These are phyloP conservation scores for Bipolaris cookei DNA, from an alignment of 2,329 filamentous ascomycete genomes.

Conservation along the genomic window DNA sequence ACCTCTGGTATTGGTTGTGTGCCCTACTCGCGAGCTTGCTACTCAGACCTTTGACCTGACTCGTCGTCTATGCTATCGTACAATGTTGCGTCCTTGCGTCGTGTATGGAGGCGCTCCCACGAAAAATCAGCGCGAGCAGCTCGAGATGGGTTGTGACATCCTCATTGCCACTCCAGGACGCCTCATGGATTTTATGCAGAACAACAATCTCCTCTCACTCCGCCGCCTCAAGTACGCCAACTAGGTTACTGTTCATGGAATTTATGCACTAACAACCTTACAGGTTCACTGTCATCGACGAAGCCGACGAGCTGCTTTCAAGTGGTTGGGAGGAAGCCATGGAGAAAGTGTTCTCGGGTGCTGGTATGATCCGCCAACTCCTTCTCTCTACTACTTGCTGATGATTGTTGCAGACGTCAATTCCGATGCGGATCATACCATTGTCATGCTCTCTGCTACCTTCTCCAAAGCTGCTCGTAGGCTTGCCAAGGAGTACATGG, in stretches of 20 bases:
- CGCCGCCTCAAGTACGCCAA: constrained; percentile 72
- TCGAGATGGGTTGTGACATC: constrained; percentile 85
- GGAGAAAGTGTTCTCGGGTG: constrained; percentile 76
- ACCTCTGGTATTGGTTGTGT: constrained; percentile 84
- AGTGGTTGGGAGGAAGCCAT: constrained; percentile 80
- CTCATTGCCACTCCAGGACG: constrained; percentile 88
- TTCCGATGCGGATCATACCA: constrained; percentile 70
- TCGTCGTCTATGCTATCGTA: constrained; percentile 90
- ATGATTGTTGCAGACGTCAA: constrained; percentile 66
- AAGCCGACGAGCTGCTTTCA: constrained; percentile 91
- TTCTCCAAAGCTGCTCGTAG: constrained; percentile 82
- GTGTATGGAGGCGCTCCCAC: constrained; percentile 83
- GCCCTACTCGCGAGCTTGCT: constrained; percentile 86
- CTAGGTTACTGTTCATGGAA: not conserved
- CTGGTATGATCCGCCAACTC: constrained; percentile 64
- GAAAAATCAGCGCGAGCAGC: constrained; percentile 71
- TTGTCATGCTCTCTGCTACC: constrained; percentile 91
- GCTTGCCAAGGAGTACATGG: constrained; percentile 77
- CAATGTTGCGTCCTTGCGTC: constrained; percentile 90
- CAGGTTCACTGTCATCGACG: constrained; percentile 66
- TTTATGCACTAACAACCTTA: not conserved
- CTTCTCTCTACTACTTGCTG: constrained; percentile 13
- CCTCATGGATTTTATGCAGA: constrained; percentile 80
- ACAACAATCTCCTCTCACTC: constrained; percentile 71
- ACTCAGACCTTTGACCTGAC: constrained; percentile 96